Evolutionary conservation across 495 filamentous ascomycete species (phyloP).

Genomic region (Penicillium robsamsonii): DNA sequence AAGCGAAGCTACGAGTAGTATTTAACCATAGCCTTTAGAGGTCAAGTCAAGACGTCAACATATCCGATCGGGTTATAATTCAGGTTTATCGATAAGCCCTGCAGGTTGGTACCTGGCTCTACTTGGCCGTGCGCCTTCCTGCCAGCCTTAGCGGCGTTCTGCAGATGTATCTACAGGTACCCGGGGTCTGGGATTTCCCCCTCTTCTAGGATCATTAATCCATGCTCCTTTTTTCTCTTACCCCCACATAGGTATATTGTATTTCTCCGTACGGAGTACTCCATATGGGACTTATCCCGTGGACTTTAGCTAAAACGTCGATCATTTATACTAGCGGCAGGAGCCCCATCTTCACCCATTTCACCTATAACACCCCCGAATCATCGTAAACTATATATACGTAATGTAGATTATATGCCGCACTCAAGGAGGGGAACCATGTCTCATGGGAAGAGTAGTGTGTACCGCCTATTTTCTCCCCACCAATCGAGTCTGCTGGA

Average conservation of each 20-base stretch:
- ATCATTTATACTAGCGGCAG: constrained; percentile 2
- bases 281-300: not conserved
- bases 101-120: constrained; percentile 30
- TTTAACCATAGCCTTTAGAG: not conserved
- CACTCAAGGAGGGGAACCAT: not conserved
- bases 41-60: constrained; percentile 13
- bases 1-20: not conserved
- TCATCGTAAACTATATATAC: constrained; percentile 1
- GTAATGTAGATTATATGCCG: not conserved
- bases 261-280: not conserved
- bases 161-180: constrained; percentile 33
- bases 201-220: not conserved
- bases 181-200: constrained; percentile 10
- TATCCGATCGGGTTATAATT: constrained; percentile 16
- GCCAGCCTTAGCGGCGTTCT: constrained; percentile 17
- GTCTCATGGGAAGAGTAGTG: not conserved
- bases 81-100: constrained; percentile 29
- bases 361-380: not conserved
- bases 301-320: not conserved
- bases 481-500: constrained; percentile 5
- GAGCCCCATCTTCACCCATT: constrained; percentile 2
- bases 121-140: constrained; percentile 18
- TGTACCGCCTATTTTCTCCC: not conserved
- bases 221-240: not conserved
- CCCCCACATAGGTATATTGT: not conserved